phyloP scores from a whole-genome alignment of 306 rosid genomes.

The Quercus variabilis region DNA sequence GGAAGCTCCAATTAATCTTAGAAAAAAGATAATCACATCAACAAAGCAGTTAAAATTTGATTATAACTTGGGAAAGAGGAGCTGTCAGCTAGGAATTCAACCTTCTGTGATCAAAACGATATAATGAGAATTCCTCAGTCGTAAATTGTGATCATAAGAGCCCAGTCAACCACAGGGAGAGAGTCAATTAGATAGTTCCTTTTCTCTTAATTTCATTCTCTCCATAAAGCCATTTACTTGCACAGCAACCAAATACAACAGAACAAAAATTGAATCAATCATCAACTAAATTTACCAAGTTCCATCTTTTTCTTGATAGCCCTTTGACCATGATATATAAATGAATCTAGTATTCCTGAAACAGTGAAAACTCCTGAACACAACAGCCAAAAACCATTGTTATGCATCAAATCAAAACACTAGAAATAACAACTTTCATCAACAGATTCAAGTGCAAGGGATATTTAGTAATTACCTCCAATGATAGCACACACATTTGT shows the following conservation, averaged over 20 bases:
- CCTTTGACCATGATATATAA: constrained; percentile 91
- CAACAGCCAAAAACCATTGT: constrained; percentile 17
- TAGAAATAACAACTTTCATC: not conserved
- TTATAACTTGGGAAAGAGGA: not conserved
- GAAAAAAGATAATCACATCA: constrained; percentile 19
- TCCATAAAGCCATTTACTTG: constrained; percentile 37
- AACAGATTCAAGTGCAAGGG: constrained; percentile 6
- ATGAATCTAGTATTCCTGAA: constrained; percentile 94
- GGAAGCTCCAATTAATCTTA: not conserved
- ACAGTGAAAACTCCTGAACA: constrained; percentile 81
- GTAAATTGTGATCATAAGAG: constrained; percentile 30
- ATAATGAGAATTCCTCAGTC: constrained; percentile 25
- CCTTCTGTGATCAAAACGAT: constrained; percentile 18
- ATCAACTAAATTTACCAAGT: constrained; percentile 80
- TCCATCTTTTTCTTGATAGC: constrained; percentile 99
- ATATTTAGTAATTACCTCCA: constrained; percentile 67
- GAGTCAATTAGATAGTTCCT: constrained; percentile 23
- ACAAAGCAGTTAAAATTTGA: not conserved
- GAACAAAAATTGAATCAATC: constrained; percentile 8
- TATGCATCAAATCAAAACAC: constrained; percentile 11
- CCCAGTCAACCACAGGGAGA: constrained; percentile 28
- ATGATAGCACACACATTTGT: constrained; percentile 95
- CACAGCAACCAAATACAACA: constrained; percentile 28
- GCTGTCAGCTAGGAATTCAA: not conserved
- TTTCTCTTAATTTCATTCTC: constrained; percentile 30